phyloP scores from a whole-genome alignment of 2,329 filamentous ascomycete genomes.

The Fusarium sp. region DNA sequence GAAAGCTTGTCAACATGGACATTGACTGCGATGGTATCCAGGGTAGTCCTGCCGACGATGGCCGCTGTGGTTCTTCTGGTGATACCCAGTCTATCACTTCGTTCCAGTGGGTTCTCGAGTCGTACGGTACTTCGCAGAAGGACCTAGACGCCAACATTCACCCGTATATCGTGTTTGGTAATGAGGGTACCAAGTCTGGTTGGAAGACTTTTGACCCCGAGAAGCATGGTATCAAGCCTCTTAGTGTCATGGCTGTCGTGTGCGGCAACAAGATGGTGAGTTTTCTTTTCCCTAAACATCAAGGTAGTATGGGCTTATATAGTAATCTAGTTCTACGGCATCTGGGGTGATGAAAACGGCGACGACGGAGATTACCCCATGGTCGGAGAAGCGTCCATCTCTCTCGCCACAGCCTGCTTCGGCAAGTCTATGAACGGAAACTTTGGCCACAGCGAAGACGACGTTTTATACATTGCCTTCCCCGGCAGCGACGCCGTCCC shows the following conservation, averaged over 20 bases:
- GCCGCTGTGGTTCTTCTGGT: slow-evolving; percentile 56
- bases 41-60: slow-evolving; percentile 52
- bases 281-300: accelerated
- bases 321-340: slow-evolving; percentile 60
- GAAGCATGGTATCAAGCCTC: slow-evolving; percentile 56
- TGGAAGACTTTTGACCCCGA: slow-evolving; percentile 54
- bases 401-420: slow-evolving; percentile 68
- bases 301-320: neutral
- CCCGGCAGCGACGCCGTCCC: slow-evolving; percentile 66
- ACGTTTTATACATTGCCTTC: slow-evolving; percentile 73
- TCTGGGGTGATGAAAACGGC: slow-evolving; percentile 72
- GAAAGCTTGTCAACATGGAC: slow-evolving; percentile 64
- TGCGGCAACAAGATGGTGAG: slow-evolving; percentile 59
- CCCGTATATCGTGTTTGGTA: slow-evolving; percentile 65
- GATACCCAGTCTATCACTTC: slow-evolving; percentile 60
- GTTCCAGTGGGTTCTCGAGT: slow-evolving; percentile 53
- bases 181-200: slow-evolving; percentile 49
- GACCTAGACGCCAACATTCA: slow-evolving; percentile 64
- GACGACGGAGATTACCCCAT: slow-evolving; percentile 58
- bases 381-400: slow-evolving; percentile 67
- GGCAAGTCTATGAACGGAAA: slow-evolving; percentile 64
- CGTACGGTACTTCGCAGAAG: slow-evolving; percentile 49
- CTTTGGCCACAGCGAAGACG: slow-evolving; percentile 64
- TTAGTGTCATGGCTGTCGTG: slow-evolving; percentile 66
- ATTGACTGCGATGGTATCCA: slow-evolving; percentile 67